Percentiles rank a stretch among this genome's conserved stretches.
Evolutionary conservation across 805 yeast species (phyloP).

Genomic region (Pichia kluyveri): DNA sequence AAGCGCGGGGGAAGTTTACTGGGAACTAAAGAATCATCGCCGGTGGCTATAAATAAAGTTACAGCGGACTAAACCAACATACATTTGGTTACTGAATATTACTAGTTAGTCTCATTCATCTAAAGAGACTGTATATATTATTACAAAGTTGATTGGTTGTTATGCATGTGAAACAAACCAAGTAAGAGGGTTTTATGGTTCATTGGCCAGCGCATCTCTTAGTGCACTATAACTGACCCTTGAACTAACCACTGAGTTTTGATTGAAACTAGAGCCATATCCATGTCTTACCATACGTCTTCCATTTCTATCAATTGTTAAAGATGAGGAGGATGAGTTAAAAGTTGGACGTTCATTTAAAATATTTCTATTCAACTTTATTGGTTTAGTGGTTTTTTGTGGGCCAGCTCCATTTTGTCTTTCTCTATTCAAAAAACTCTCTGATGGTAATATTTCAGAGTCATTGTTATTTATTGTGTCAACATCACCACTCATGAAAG

Average conservation of each 20-base stretch:
- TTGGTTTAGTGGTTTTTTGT: background rate
- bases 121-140: no score
- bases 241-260: slow-evolving; percentile 23
- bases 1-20: no score
- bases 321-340: slow-evolving; percentile 33
- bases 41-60: no score
- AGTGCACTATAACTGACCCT: slow-evolving; percentile 40
- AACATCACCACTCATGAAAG: slow-evolving; percentile 24
- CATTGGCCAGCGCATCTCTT: slow-evolving; percentile 31
- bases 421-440: no score
- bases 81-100: no score
- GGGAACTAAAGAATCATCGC: no score
- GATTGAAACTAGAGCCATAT: slow-evolving; percentile 27
- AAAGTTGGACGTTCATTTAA: background rate
- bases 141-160: no score
- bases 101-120: no score
- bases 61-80: no score
- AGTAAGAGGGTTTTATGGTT: slow-evolving; percentile 4
- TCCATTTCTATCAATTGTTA: slow-evolving; percentile 35
- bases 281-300: slow-evolving; percentile 36
- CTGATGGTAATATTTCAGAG: no score
- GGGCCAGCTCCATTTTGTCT: no score
- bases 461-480: slow-evolving; percentile 17
- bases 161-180: slow-evolving; percentile 8
- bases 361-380: background rate